A percentile compares a stretch with the other conserved stretches of the same genome.
These are phyloP conservation scores for Coprinopsis marcescibilis DNA, from an alignment of 768 basidiomycete species.

Conservation along the genomic window DNA sequence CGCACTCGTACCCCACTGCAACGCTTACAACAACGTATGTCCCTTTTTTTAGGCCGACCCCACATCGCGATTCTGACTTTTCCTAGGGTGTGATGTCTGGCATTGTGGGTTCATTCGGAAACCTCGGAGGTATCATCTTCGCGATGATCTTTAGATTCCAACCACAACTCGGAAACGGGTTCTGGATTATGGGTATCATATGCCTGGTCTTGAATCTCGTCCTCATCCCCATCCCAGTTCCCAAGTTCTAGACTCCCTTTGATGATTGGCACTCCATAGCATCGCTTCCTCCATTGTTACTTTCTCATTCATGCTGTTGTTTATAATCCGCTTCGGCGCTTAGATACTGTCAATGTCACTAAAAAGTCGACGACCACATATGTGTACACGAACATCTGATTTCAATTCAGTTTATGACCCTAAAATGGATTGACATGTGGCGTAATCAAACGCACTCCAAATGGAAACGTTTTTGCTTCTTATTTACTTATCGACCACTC, in stretches of 20 bases:
- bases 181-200: conserved; percentile 42
- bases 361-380: too few relatives aligned
- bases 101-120: conserved; percentile 32
- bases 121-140: conserved; percentile 41
- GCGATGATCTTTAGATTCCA: conserved; percentile 46
- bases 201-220: conserved; percentile 26
- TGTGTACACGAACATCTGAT: too few relatives aligned
- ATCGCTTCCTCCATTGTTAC: not conserved
- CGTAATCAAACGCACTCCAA: not conserved
- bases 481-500: conserved; percentile 6
- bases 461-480: conserved; percentile 7
- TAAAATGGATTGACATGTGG: not conserved
- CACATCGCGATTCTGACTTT: not conserved
- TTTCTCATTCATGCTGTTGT: not conserved
- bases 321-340: not conserved
- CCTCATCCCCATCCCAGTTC: conserved; percentile 22
- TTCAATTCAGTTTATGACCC: too few relatives aligned
- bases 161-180: conserved; percentile 33
- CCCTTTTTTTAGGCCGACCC: not conserved
- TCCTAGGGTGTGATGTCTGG: conserved; percentile 30
- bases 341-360: too few relatives aligned
- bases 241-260: conserved; percentile 14
- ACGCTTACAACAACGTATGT: conserved; percentile 13
- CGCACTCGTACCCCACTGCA: conserved; percentile 13
- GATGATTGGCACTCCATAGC: not conserved